Evolutionary conservation across 345 rosid species (phyloP), one percentile per base, ranked within the genome.

Genomic region (Citrus maxima): DNA sequence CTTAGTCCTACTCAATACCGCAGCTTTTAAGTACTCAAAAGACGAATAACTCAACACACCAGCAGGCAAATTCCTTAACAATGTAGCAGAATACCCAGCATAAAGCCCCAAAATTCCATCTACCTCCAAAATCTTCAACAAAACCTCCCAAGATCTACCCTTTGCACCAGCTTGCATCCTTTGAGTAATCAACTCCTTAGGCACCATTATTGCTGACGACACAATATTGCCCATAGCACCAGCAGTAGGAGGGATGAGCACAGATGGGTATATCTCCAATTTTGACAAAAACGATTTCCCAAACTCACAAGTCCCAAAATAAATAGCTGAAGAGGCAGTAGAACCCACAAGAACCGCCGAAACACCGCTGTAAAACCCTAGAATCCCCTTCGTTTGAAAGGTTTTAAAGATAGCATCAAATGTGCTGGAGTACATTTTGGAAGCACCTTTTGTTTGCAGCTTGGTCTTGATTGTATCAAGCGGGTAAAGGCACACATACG

Each of bases 141-240:
- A 76, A 3, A 93, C 98, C 79, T 91, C 82, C 85, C 96, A 92
- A 0, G 99, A 93, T 73, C 96, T 83, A 2, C 97, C 99, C 80
- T 88, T 86, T 2, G 93, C 96, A 54, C 96, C 96, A 12, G 93
- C 97, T 72, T 95, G 99, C 97, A 95, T 92, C 79, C 95, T 84
- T 82, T 93, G 98, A 0, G 96, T 93, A 46, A 95, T 95, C 78
- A 95, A 85, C 74, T 95, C 99, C 77, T 92, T 93, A 0, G 98
- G 98, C 56, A 95, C 97, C 99, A 91, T 95, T 42, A 95, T 93
- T 2, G 96, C 97, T 1, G 99, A 95, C 0, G 98, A 95, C 70
- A 91, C 93, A 42, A 95, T 86, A 71, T 93, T 95, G 9, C 99
- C 98, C 98, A 95, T 93, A 1, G 97, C 99, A 16, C 99, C 99